Percentiles rank a stretch among this genome's conserved stretches.
Evolutionary conservation across 75 land plant species (phyloP).

Genomic region (Cryptomeria japonica): DNA sequence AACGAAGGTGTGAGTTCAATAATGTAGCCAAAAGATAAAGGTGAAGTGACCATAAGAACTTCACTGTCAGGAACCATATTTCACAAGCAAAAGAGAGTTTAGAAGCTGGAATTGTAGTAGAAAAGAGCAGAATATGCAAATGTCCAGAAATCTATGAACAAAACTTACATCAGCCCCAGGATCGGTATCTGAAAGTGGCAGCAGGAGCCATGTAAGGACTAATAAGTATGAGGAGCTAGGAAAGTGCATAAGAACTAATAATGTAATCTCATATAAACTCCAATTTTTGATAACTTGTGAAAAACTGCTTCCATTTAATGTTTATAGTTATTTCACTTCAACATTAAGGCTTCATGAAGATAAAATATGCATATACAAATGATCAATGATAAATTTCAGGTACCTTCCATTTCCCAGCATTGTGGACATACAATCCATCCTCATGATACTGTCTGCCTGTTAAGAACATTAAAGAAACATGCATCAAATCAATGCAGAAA

Average conservation of each 20-base stretch:
- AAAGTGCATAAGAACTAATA: background rate
- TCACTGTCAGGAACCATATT: background rate
- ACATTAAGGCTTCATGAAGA: background rate
- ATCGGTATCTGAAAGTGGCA: background rate
- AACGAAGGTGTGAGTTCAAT: background rate
- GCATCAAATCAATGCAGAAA: background rate
- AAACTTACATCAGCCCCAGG: background rate
- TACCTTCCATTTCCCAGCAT: slow-evolving; percentile 7
- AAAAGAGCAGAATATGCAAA: background rate
- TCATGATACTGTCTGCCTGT: background rate
- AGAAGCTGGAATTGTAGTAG: background rate
- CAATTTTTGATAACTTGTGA: background rate
- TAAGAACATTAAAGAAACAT: background rate
- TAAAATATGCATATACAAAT: too few species aligned
- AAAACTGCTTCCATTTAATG: background rate
- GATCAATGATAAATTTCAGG: background rate
- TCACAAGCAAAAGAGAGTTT: background rate
- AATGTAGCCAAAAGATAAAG: background rate
- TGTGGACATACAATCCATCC: background rate
- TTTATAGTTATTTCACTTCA: background rate
- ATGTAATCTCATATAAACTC: background rate
- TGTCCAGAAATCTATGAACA: background rate
- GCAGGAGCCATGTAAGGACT: background rate
- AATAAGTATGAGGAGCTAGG: background rate
- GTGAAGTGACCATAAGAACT: background rate